A percentile compares a stretch with the other conserved stretches of the same genome.
Evolutionary conservation across 768 basidiomycete species (phyloP).

Genomic region (Suillus subalutaceus): DNA sequence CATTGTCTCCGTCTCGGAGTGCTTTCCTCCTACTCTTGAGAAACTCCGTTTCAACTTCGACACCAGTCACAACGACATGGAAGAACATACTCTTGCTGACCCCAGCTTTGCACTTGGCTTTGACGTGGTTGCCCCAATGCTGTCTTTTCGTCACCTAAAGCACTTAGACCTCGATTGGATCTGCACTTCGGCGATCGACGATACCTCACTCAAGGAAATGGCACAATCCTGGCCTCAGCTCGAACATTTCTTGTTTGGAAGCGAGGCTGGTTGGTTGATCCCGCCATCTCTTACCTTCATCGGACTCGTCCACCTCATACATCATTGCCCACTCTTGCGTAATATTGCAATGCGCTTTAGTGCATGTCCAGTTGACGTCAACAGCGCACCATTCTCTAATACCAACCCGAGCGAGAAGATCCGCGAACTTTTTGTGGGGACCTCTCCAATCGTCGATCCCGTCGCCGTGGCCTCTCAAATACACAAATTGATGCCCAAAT

Average conservation of each 20-base stretch:
- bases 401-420: neutral
- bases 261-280: neutral
- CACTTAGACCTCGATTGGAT: neutral
- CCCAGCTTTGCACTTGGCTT: neutral
- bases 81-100: neutral
- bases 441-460: neutral
- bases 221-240: neutral
- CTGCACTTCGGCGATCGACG: neutral
- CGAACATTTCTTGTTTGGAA: neutral
- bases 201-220: neutral
- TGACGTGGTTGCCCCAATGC: neutral
- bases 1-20: neutral
- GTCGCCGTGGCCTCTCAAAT: neutral
- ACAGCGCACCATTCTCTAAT: neutral
- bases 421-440: neutral
- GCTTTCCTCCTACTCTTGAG: neutral
- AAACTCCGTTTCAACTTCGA: neutral
- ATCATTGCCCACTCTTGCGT: neutral
- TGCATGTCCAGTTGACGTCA: neutral
- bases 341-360: neutral
- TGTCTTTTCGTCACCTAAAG: neutral
- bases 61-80: fast-evolving
- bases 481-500: neutral
- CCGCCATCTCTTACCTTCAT: neutral
- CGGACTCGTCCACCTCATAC: neutral